Base-by-base conservation (phyloP, 108 stramenopile species). In the Parmales sp. region DNA sequence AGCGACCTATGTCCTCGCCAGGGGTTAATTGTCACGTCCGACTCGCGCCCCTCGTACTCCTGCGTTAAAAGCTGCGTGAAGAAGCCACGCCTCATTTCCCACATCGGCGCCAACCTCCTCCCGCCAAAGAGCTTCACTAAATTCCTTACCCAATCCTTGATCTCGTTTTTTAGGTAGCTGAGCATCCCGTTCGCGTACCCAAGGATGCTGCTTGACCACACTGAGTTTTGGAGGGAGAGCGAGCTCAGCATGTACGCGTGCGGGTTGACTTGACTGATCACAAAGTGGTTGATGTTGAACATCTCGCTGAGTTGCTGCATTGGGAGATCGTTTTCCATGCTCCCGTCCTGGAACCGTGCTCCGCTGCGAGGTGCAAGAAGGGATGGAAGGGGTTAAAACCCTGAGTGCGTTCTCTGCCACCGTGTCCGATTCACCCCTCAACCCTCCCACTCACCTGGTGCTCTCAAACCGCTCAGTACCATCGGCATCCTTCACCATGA, bases 201-300 rank as follows among this genome's bases (percentile, higher is more conserved):
- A 31, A 84, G 73, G 25, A 92, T 43, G 34, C 85, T 88, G 70
- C 83, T 86, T 20, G 81, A 78, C 92, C 91, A 93, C 39, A 88
- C 84, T 7, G 72, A 80, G 41, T 75, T 82, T n/a, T 79, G 68
- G 26, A 79, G 76, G 54, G 9, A 13, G 67, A 87, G 83, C n/a
- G 88, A 85, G 20, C 89, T 83, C 80, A 97, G 88, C 79, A 94
- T 84, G 68, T 90, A 85, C 0, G 90, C 90, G 69, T 94, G 92
- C 38, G 93, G 92, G 76, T 95, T 93, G 0, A 91, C 94, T 69
- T 99, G 98, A 45, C 88, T 90, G 31, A 96, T 87, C 63, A 99
- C 90, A 70, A 96, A 97, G 75, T 98, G 98, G 73, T 97, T 97
- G 63, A 97, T 81, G 81, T 97, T 97, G 82, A 99, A 99, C 80